Conservation (phyloP, 2,329 filamentous ascomycete genomes). For the Cordyceps fumosorosea region DNA sequence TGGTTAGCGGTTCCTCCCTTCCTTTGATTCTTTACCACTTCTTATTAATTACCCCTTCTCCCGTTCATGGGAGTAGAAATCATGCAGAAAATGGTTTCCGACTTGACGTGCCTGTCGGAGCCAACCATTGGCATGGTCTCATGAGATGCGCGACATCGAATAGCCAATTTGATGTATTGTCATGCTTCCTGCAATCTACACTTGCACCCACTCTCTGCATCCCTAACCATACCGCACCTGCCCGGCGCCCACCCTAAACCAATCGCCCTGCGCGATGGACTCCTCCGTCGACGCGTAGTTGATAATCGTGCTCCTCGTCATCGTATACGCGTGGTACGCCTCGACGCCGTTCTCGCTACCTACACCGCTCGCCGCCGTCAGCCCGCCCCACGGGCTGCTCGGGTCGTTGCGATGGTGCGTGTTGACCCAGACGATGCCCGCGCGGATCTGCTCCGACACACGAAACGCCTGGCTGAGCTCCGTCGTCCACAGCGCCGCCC, state of each 20-base stretch:
- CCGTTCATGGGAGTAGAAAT: too few relatives aligned
- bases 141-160: too few relatives aligned
- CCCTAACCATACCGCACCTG: slow-evolving; percentile 37
- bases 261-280: slow-evolving; percentile 49
- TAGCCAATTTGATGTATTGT: too few relatives aligned
- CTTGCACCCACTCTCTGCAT: neutral
- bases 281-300: slow-evolving; percentile 58
- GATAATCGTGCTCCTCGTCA: slow-evolving; percentile 59
- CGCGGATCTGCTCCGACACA: slow-evolving; percentile 61
- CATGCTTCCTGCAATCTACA: neutral
- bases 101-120: neutral
- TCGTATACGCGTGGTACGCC: slow-evolving; percentile 53
- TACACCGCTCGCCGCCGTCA: slow-evolving; percentile 55
- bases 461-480: slow-evolving; percentile 66
- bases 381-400: slow-evolving; percentile 63
- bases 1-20: too few relatives aligned
- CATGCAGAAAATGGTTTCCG: too few relatives aligned
- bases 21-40: too few relatives aligned
- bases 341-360: slow-evolving; percentile 68
- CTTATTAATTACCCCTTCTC: too few relatives aligned
- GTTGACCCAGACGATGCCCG: slow-evolving; percentile 53
- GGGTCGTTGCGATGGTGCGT: slow-evolving; percentile 69
- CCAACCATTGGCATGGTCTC: too few relatives aligned
- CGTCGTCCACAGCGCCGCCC: slow-evolving; percentile 69
- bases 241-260: slow-evolving; percentile 55